Evolutionary conservation across 176 grass and related monocot species (phyloP), one percentile per base, ranked within the genome.

Genomic region (Secale cereale): DNA sequence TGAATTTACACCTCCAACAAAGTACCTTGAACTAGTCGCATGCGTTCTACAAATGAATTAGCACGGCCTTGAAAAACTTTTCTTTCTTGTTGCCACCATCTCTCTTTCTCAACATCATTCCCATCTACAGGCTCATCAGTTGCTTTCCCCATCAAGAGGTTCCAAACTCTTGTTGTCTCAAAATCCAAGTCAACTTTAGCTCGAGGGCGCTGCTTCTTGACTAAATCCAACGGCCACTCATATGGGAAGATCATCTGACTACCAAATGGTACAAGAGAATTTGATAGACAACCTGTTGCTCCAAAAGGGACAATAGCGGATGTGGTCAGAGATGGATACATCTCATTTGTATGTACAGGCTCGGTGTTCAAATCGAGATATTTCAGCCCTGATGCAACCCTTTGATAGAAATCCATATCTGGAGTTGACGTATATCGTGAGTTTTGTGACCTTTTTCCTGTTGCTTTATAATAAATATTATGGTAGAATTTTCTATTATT

Each of bases 1-100:
- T 52, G n/a, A 79, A 40, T 78, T 64, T 70, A 43, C 33, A 50
- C 16, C 7, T 80, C 19, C 50, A 28, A 11, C 14, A 80, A 45
- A 63, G 14, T 92, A 95, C 93, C 93, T 95, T 95, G 93, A 88
- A 95, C 83, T 63, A 92, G 86, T 40, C 83, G 88, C 93, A 95
- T 95, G 48, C 88, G 80, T 71, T 76, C 77, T 79, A 95, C 90
- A 77, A 95, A 92, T 60, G 80, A 88, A 88, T 88, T 85, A 70
- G 85, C 90, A 71, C 93, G 93, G 5, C 86, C 88, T 84, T 90
- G 70, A 74, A 95, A 95, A 56, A 88, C 59, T 29, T 78, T 57
- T 77, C 93, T 95, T 82, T 95, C 85, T 85, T 95, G 82, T 54
- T 90, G 70, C 93, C 93, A 95, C 88, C 85, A 84, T 72, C 63